Evolutionary conservation across 2,329 filamentous ascomycete species (phyloP), one percentile per base, ranked within the genome.

Genomic region (Lachnellula cervina): DNA sequence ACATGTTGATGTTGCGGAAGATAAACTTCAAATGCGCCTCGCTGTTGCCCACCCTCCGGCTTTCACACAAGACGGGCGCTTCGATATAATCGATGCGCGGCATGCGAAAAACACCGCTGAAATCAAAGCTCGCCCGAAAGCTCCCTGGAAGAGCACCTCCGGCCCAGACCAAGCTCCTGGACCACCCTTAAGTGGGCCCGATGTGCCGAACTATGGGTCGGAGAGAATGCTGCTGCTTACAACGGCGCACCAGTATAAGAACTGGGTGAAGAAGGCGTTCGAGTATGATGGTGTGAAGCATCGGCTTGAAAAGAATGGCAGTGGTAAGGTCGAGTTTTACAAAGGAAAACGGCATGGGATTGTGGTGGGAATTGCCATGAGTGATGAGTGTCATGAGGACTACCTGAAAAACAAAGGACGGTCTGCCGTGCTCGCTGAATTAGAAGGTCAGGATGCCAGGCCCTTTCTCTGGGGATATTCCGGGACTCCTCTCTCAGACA

Each of bases 381-480:
- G 61, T 6, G 62, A 64, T 51, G 62, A 64, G 46, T 61, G 45
- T 23, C 62, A 64, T 40, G 62, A 63, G 28, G 55, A 57, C 16
- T 56, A 49, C 21, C 47, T 47, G 14, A 56, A 54, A 40, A 52
- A 50, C 16, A 59, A 57, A 47, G 56, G 56, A 5, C 38, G 58
- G 13, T 38, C 51, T 19, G 49, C 23, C 11, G 38, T 64, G 16
- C 49, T 62, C 17, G 23, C 47, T 7, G 45, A 47, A 9, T 47
- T 64, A 0, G 59, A 61, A 9, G 9, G 28, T 5, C 42, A 40
- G 4, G 45, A 35, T 9, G 46, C 55, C 16, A 19, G 50, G 3
- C 62, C 62, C 5, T 61, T 56, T 23, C 21, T 61, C 7, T 64
- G 62, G 62, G 62, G 61, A 7, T 62, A 60, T 46, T 61, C 61